These are phyloP conservation scores for Polyrhizophydium stewartii DNA, from an alignment of 371 early-diverging fungal genomes.

Conservation along the genomic window DNA sequence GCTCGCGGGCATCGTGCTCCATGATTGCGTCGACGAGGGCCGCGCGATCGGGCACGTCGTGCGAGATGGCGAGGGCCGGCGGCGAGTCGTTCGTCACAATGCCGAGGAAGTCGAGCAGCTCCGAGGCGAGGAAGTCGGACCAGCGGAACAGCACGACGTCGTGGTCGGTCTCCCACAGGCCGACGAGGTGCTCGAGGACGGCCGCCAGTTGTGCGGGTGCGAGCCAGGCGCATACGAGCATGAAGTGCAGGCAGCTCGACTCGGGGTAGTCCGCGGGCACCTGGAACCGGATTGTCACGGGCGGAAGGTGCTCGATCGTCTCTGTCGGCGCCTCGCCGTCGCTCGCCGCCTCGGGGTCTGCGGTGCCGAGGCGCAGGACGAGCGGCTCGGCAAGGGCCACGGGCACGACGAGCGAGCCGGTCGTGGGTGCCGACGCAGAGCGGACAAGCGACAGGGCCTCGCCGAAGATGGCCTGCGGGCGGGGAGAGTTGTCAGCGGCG, in stretches of 20 bases:
- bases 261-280: constrained; percentile 30
- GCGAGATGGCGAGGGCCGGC: not conserved
- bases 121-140: constrained; percentile 15
- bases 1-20: constrained; percentile 3
- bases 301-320: constrained; percentile 26
- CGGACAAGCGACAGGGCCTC: constrained; percentile 9
- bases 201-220: not conserved
- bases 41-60: not conserved
- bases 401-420: not conserved
- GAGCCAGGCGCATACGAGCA: constrained; percentile 25
- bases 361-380: too few relatives aligned
- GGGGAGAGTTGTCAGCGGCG: too few relatives aligned
- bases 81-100: not conserved
- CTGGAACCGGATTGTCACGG: constrained; percentile 25
- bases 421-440: not conserved
- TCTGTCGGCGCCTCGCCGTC: not conserved
- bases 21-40: constrained; percentile 6
- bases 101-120: not conserved
- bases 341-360: not conserved
- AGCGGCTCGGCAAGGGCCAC: not conserved
- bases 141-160: constrained; percentile 22
- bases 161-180: constrained; percentile 15
- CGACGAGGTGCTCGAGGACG: constrained; percentile 1
- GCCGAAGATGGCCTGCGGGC: constrained; percentile 15
- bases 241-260: constrained; percentile 10